Percentiles rank a stretch among this genome's conserved stretches.
Evolutionary conservation across 2,329 filamentous ascomycete species (phyloP).

Genomic region (Fusarium beomiforme): DNA sequence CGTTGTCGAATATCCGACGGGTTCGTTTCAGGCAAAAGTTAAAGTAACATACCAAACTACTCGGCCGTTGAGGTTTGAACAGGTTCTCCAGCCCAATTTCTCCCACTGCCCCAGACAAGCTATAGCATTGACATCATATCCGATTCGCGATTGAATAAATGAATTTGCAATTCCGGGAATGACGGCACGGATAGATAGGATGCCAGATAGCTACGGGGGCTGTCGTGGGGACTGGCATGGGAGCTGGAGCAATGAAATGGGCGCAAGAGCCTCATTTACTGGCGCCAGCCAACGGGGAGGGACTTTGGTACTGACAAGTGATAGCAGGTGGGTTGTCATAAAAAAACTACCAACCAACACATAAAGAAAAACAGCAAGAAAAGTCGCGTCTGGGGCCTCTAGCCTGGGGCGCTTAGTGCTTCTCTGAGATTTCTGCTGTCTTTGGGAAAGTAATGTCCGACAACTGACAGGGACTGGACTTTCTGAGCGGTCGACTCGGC

Average conservation of each 20-base stretch:
- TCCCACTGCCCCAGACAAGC: constrained; percentile 17
- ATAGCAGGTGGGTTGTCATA: constrained; percentile 42
- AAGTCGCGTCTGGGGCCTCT: constrained; percentile 36
- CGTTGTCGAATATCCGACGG: constrained; percentile 33
- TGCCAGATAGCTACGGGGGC: constrained; percentile 10
- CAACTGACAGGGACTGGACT: constrained; percentile 36
- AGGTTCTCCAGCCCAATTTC: constrained; percentile 20
- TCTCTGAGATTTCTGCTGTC: not conserved
- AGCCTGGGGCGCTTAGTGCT: constrained; percentile 26
- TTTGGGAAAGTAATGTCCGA: constrained; percentile 41
- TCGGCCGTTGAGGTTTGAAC: constrained; percentile 6
- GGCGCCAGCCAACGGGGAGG: constrained; percentile 23
- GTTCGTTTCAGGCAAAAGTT: constrained; percentile 40
- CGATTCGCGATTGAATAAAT: constrained; percentile 24
- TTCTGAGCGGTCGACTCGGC: constrained; percentile 24
- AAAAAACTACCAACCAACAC: constrained; percentile 29
- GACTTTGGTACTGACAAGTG: constrained; percentile 34
- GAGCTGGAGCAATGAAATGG: constrained; percentile 5
- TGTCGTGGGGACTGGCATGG: constrained; percentile 13
- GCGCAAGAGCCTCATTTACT: constrained; percentile 40
- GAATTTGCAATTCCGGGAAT: constrained; percentile 34
- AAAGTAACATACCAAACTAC: constrained; percentile 29
- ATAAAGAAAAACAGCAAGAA: constrained; percentile 41
- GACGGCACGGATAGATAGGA: constrained; percentile 44
- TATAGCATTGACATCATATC: constrained; percentile 40